phyloP scores from a whole-genome alignment of 1,284 basidiomycete genomes.

The Naganishia sp. region DNA sequence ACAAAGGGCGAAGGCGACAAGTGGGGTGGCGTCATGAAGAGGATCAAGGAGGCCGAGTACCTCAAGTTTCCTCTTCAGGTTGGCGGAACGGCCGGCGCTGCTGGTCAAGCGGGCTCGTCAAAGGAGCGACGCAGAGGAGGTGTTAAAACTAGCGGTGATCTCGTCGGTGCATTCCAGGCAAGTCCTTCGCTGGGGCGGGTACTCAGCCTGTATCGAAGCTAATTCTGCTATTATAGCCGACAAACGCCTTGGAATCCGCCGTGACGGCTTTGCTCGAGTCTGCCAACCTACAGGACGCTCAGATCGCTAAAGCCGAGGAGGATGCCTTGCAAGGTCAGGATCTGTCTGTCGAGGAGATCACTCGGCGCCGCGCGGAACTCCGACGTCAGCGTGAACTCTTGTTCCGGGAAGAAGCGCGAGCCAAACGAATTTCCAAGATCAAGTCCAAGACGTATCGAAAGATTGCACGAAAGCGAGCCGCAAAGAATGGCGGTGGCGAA shows the following conservation, averaged over 20 bases:
- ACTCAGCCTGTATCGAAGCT: neutral
- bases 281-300: conserved; percentile 77
- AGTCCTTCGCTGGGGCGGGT: conserved; percentile 27
- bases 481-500: conserved; percentile 61
- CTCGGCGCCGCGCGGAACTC: conserved; percentile 74
- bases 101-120: conserved; percentile 73
- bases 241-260: conserved; percentile 74
- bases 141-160: conserved; percentile 48
- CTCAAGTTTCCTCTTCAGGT: conserved; percentile 87
- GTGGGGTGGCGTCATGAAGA: conserved; percentile 89
- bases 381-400: conserved; percentile 87
- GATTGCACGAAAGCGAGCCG: conserved; percentile 73
- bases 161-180: conserved; percentile 66
- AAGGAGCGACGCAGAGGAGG: conserved; percentile 56
- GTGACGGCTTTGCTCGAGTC: conserved; percentile 73
- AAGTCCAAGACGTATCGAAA: conserved; percentile 92
- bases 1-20: conserved; percentile 90
- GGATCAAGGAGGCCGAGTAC: conserved; percentile 86
- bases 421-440: conserved; percentile 88
- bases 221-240: conserved; percentile 58
- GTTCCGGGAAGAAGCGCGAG: conserved; percentile 90
- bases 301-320: conserved; percentile 73
- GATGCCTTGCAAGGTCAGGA: conserved; percentile 70
- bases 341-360: conserved; percentile 79
- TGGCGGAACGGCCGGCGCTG: conserved; percentile 61